These are phyloP conservation scores for Cyclocybe cylindracea DNA, from an alignment of 768 basidiomycete genomes.

Conservation along the genomic window DNA sequence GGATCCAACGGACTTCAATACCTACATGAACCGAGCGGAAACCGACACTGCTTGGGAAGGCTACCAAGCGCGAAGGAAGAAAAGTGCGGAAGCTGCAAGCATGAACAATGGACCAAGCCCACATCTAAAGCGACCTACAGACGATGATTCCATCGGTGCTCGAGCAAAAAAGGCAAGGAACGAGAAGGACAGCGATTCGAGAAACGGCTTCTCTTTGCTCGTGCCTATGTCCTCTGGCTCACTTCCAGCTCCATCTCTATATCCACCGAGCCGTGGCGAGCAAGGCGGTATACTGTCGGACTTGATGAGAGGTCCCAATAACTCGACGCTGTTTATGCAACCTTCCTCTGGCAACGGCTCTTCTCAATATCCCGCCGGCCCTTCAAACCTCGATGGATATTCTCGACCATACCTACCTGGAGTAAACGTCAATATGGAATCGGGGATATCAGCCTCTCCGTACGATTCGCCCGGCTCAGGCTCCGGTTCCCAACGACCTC, in stretches of 20 bases:
- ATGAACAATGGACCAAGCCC: conserved; percentile 15
- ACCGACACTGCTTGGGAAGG: conserved; percentile 94
- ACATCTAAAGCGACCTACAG: conserved; percentile 55
- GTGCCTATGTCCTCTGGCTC: conserved; percentile 47
- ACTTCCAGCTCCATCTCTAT: conserved; percentile 41
- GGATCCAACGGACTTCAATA: conserved; percentile 75
- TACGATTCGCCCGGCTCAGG: conserved; percentile 37
- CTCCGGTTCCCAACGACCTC: conserved; percentile 33
- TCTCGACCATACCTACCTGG: conserved; percentile 54
- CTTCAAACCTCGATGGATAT: conserved; percentile 41
- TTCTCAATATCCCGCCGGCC: conserved; percentile 41
- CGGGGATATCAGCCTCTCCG: conserved; percentile 50
- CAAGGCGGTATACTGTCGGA: conserved; percentile 57
- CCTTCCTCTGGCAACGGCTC: conserved; percentile 40
- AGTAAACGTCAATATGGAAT: conserved; percentile 59
- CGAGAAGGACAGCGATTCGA: conserved; percentile 39
- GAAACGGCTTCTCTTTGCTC: conserved; percentile 57
- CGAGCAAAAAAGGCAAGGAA: conserved; percentile 56
- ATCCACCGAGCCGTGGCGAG: conserved; percentile 46
- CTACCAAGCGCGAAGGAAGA: conserved; percentile 71
- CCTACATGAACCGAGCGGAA: conserved; percentile 82
- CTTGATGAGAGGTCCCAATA: conserved; percentile 52
- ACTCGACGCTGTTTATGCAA: conserved; percentile 65
- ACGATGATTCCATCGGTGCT: conserved; percentile 40
- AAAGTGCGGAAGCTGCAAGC: conserved; percentile 23